Base-by-base conservation (phyloP, 345 rosid species). In the Citrus unshiu region DNA sequence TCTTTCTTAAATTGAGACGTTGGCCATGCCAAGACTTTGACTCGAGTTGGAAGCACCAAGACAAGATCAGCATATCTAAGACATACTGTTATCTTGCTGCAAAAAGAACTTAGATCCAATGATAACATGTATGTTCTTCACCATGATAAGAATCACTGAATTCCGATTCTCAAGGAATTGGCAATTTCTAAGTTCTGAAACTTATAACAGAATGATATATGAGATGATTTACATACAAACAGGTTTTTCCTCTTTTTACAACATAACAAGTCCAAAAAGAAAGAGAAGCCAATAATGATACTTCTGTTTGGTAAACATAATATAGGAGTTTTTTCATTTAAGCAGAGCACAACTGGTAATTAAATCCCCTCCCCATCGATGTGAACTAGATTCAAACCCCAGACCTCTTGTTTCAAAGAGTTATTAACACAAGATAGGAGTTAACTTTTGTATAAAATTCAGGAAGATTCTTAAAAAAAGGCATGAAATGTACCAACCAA, bases 21-120 rank as follows among this genome's bases (percentile, higher is more conserved):
- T 76, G 97, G 95, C 98, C 97, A 96, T 6, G 86, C 93, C 80
- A 91, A 85, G 77, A 93, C 95, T 81, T 87, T 94, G 56, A 88
- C 89, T 85, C 93, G 87, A 77, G 89, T 88, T 43, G 98, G 98
- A 81, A 94, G 97, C 64, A 90, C 92, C 75, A 88, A 79, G 72
- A 88, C 61, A 27, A 94, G 94, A 83, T 94, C 97, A 12, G 94
- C 88, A 58, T 96, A 96, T 84, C 96, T 88, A 81, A 93, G 90
- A 81, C 90, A 88, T 71, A 89, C 91, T 22, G 90, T 87, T 77
- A 91, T 85, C 88, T 91, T 94, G 90, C 98, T 96, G 94, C 90
- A 86, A 77, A 82, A 71, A 75, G 75, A 72, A 72, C 59, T 37
- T 34, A 57, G 21, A 62, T 34, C 54, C 39, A 27, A 25, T 13